phyloP scores from a whole-genome alignment of 2,329 filamentous ascomycete species.

The Alternaria arbusti region DNA sequence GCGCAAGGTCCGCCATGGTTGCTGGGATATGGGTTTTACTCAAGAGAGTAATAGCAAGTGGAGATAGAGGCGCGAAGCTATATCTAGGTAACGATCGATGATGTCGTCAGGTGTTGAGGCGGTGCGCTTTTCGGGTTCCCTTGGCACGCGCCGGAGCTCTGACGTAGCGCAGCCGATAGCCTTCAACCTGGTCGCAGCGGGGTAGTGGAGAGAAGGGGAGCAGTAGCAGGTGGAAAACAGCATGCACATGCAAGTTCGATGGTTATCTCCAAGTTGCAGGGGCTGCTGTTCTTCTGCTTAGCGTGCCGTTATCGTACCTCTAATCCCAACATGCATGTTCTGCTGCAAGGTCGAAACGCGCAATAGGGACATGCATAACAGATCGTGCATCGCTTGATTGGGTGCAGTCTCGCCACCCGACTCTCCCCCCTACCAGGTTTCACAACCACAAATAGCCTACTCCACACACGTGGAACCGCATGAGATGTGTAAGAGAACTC shows the following conservation, averaged over 20 bases:
- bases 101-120: conserved; percentile 22
- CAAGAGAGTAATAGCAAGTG: not conserved
- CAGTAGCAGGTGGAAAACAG: not conserved
- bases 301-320: conserved; percentile 27
- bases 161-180: conserved; percentile 35
- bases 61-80: not conserved
- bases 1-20: conserved; percentile 42
- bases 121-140: conserved; percentile 17
- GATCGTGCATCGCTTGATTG: conserved; percentile 37
- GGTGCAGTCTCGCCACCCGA: conserved; percentile 30
- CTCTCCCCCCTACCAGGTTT: conserved; percentile 21
- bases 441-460: conserved; percentile 11
- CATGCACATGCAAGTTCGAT: not conserved
- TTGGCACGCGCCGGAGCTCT: conserved; percentile 15
- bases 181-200: conserved; percentile 7
- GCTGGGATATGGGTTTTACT: conserved; percentile 9
- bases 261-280: conserved; percentile 5
- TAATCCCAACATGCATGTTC: conserved; percentile 24
- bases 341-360: conserved; percentile 27
- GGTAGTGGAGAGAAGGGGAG: conserved; percentile 3
- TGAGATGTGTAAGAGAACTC: conserved; percentile 1
- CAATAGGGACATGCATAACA: conserved; percentile 30
- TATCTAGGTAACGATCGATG: conserved; percentile 5
- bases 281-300: conserved; percentile 19
- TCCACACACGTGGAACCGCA: not conserved